Evolutionary conservation across 495 filamentous ascomycete genomes (phyloP), one percentile per base, ranked within the genome.

Genomic region (Xanthoparmelia taractica): DNA sequence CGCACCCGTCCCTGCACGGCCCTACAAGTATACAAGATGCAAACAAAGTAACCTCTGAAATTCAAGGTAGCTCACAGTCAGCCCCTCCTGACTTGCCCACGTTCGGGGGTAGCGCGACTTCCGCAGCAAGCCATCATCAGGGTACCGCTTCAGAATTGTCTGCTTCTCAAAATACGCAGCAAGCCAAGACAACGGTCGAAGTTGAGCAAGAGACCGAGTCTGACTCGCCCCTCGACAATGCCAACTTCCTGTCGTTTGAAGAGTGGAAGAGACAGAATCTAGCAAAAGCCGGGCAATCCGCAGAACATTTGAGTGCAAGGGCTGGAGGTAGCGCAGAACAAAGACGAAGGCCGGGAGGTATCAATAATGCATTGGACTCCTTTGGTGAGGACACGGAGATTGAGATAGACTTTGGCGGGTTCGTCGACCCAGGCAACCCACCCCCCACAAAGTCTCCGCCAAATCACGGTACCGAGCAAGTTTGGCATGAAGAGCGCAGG

Each of bases 251-350:
- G 58, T 97, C 94, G 0, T 98, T 98, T 68, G 94, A 97, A 70
- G 93, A 97, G 67, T 98, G 94, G 94, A 97, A 95, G 76, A 90
- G 89, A 69, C 89, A 92, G 78, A 96, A 96, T 73, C 78, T 97
- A 17, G 90, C 85, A 40, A 90, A 90, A 69, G 87, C 84, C 6
- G 94, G 91, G 4, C 92, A 95, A 69, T 92, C 92, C 27, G 85
- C 84, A 12, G 85, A 94, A 61, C 83, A 87, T 67, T 80, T 91
- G 34, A 87, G 84, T 36, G 71, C 80, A 57, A 72, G 72, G 63
- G 78, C 73, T 43, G 78, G 71, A 12, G 68, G 71, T 31, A 72
- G 72, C 5, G 74, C 76, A 48, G 76, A 78, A 56, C 70, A 74
- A 37, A 76, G 79, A 33, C 73, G 76, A 33, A 74, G 81, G 57